phyloP scores from a whole-genome alignment of 2,329 filamentous ascomycete species.

The Ophiocordyceps camponoti-leonardi region DNA sequence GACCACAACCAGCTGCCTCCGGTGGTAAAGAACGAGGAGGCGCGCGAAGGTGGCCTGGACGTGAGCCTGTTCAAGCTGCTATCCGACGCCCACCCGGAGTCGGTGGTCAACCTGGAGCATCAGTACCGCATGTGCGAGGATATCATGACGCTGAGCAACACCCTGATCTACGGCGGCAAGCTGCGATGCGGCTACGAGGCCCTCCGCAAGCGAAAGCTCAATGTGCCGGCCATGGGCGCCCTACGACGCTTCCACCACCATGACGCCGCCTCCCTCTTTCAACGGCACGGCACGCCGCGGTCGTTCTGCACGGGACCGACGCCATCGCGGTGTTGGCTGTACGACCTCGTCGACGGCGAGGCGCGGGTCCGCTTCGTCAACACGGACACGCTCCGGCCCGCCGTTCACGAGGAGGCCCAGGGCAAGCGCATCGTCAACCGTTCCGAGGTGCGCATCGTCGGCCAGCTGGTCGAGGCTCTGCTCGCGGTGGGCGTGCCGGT shows the following conservation, averaged over 20 bases:
- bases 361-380: slow-evolving; percentile 76
- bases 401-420: slow-evolving; percentile 52
- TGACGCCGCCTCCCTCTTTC: slow-evolving; percentile 26
- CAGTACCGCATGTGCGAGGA: slow-evolving; percentile 98
- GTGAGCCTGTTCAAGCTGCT: slow-evolving; percentile 87
- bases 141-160: slow-evolving; percentile 87
- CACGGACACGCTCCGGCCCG: slow-evolving; percentile 55
- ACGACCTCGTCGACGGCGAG: slow-evolving; percentile 49
- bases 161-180: slow-evolving; percentile 77
- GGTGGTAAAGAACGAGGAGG: slow-evolving; percentile 81
- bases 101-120: slow-evolving; percentile 82
- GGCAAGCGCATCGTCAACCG: slow-evolving; percentile 81
- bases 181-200: slow-evolving; percentile 74
- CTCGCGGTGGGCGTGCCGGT: slow-evolving; percentile 59
- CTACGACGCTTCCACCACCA: slow-evolving; percentile 48
- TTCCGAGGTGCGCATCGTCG: slow-evolving; percentile 60
- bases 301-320: slow-evolving; percentile 37
- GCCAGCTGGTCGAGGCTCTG: slow-evolving; percentile 66
- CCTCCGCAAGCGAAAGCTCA: slow-evolving; percentile 52
- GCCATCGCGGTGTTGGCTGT: slow-evolving; percentile 54
- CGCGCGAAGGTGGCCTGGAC: slow-evolving; percentile 71
- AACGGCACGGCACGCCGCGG: slow-evolving; percentile 18
- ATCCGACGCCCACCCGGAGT: slow-evolving; percentile 71
- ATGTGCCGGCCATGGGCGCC: slow-evolving; percentile 47
- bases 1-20: slow-evolving; percentile 95